These are phyloP conservation scores for Diaporthe ilicicola DNA, from an alignment of 2,329 filamentous ascomycete species.

Conservation along the genomic window DNA sequence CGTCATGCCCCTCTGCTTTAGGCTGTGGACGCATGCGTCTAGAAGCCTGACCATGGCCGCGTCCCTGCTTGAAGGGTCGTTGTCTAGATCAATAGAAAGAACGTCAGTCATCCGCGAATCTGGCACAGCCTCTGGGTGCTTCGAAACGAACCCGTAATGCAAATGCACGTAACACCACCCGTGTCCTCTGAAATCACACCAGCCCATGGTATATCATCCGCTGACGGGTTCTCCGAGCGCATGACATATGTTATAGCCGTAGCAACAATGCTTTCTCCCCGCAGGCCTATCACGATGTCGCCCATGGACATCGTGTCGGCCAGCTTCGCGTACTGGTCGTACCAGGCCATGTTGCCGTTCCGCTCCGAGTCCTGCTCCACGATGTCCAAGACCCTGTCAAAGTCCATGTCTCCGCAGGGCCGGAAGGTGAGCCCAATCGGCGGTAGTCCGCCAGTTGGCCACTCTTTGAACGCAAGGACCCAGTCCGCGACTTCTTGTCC, in stretches of 20 bases:
- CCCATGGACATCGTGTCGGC: conserved; percentile 56
- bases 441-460: conserved; percentile 51
- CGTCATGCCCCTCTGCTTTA: conserved; percentile 59
- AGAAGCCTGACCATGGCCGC: conserved; percentile 62
- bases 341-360: conserved; percentile 63
- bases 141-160: conserved; percentile 58
- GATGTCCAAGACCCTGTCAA: conserved; percentile 56
- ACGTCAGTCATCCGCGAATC: not conserved
- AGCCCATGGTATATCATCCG: conserved; percentile 65
- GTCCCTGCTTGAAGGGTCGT: conserved; percentile 54
- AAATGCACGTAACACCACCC: conserved; percentile 69
- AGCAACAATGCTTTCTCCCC: conserved; percentile 58
- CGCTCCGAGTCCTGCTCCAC: conserved; percentile 57
- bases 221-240: conserved; percentile 53
- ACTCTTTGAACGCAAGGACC: conserved; percentile 60
- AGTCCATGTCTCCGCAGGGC: conserved; percentile 55
- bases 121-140: not conserved
- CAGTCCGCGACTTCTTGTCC: conserved; percentile 63
- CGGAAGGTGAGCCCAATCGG: conserved; percentile 54
- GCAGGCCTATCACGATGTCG: conserved; percentile 63
- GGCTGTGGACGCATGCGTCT: conserved; percentile 57
- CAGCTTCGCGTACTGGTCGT: conserved; percentile 65
- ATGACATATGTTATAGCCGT: conserved; percentile 63
- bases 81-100: conserved; percentile 45
- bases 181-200: conserved; percentile 57